phyloP scores from a whole-genome alignment of 2,329 filamentous ascomycete species.

The Cladosporium sphaerospermum region DNA sequence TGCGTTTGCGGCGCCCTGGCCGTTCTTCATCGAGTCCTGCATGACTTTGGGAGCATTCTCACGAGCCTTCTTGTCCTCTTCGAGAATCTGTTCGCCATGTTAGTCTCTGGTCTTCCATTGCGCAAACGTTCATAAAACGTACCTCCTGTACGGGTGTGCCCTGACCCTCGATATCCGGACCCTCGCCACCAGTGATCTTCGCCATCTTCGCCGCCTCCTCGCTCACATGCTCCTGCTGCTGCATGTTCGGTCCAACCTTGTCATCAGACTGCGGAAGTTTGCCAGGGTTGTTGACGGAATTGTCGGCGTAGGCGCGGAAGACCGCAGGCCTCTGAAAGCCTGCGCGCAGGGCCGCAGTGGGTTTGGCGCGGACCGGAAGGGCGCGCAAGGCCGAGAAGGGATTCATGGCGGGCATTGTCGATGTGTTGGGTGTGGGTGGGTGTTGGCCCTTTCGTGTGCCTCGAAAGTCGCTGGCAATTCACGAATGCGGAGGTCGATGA shows the following conservation, averaged over 20 bases:
- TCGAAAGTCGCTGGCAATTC: too few relatives aligned
- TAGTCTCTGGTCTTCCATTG: neutral
- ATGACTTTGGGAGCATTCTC: slow-evolving; percentile 62
- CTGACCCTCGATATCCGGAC: slow-evolving; percentile 55
- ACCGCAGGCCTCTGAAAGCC: slow-evolving; percentile 5
- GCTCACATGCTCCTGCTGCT: slow-evolving; percentile 53
- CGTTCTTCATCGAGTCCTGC: slow-evolving; percentile 50
- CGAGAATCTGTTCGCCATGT: slow-evolving; percentile 51
- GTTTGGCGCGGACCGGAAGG: slow-evolving; percentile 3
- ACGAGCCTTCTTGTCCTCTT: slow-evolving; percentile 54
- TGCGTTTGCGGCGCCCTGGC: slow-evolving; percentile 21
- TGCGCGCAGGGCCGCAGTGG: slow-evolving; percentile 5
- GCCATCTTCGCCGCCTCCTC: slow-evolving; percentile 59
- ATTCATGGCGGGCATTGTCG: slow-evolving; percentile 9
- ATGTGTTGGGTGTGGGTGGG: neutral
- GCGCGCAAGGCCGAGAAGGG: slow-evolving; percentile 9
- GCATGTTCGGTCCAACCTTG: slow-evolving; percentile 44
- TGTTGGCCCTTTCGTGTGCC: slow-evolving; percentile 1
- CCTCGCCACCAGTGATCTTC: slow-evolving; percentile 50
- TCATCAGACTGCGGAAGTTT: slow-evolving; percentile 20
- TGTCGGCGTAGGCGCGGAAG: slow-evolving; percentile 8
- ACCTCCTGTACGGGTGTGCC: slow-evolving; percentile 64
- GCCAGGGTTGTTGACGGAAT: slow-evolving; percentile 10
- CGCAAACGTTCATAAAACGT: slow-evolving; percentile 19
- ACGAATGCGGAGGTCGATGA: slow-evolving; percentile 1